Evolutionary conservation across 2,329 filamentous ascomycete species (phyloP), one percentile per base, ranked within the genome.

Genomic region (Fusarium nodosum): DNA sequence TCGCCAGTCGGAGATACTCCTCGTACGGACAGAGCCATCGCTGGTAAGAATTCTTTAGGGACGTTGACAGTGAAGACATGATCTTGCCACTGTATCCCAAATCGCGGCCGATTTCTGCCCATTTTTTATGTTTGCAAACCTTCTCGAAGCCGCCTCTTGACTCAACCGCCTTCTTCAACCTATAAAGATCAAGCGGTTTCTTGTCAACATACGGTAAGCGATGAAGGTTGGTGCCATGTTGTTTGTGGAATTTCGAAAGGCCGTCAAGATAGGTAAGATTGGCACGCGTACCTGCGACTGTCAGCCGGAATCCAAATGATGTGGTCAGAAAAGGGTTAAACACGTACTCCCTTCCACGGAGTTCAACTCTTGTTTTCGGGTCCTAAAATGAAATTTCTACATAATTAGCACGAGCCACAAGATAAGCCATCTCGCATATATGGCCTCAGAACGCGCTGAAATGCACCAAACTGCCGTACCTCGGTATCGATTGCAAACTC

Each of bases 71-170:
- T 11, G 96, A 98, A 4, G 95, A 98, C 96, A 99, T 99, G 68
- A 99, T 99, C 83, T 99, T 99, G 77, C 96, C 96, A 77, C 95
- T 98, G 81, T 99, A 99, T 56, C 96, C 96, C 48, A 99, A 83
- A 78, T 98, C 96, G 75, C 96, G 90, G 34, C 96, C 96, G 73
- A 99, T 98, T 79, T 99, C 96, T 18, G 96, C 96, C 96, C 96
- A 99, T 82, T 98, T 98, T 82, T 99, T 99, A 58, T 91, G 87
- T 80, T 97, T 97, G 86, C 96, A 99, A 45, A 99, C 96, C 76
- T 93, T 93, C 57, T 97, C 94, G 74, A 99, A 99, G 5, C 96
- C 96, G 47, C 96, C 96, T 66, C 96, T 90, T 31, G 93, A 91
- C 77, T 98, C 96, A 36, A 99, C 96, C 1, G 95, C 95, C 78